Conservation (phyloP, 768 basidiomycete species). For the Tylopilus vinaceipallidus region DNA sequence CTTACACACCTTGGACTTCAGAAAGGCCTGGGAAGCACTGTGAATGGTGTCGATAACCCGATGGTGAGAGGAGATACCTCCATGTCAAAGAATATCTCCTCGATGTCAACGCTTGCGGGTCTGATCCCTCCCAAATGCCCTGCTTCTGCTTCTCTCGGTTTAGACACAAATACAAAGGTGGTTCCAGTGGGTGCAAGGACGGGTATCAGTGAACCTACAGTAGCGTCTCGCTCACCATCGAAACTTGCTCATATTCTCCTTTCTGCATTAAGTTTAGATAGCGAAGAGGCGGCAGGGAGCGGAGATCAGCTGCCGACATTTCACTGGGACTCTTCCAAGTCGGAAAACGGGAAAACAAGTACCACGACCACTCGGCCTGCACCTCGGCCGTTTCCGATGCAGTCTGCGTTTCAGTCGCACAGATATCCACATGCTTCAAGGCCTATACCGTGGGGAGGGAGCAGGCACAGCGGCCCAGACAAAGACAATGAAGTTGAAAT, state of each 20-base stretch:
- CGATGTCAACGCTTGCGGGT: background rate
- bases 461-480: background rate
- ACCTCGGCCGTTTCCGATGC: slow-evolving; percentile 29
- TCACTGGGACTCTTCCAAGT: slow-evolving; percentile 10
- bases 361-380: background rate
- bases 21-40: background rate
- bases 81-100: slow-evolving; percentile 1
- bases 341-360: background rate
- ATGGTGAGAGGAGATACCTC: background rate
- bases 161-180: background rate
- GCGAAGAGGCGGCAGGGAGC: slow-evolving; percentile 10
- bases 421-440: background rate
- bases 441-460: background rate
- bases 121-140: background rate
- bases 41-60: slow-evolving; percentile 7
- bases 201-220: background rate
- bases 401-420: background rate
- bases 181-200: too few relatives aligned
- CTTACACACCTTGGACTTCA: background rate
- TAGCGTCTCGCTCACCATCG: slow-evolving; percentile 4
- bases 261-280: slow-evolving; percentile 3
- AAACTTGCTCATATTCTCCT: slow-evolving; percentile 16
- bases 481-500: slow-evolving; percentile 7
- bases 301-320: slow-evolving; percentile 20
- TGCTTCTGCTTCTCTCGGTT: slow-evolving; percentile 1